Conservation (phyloP, 495 filamentous ascomycete species). For the Penicillium tannophilum region DNA sequence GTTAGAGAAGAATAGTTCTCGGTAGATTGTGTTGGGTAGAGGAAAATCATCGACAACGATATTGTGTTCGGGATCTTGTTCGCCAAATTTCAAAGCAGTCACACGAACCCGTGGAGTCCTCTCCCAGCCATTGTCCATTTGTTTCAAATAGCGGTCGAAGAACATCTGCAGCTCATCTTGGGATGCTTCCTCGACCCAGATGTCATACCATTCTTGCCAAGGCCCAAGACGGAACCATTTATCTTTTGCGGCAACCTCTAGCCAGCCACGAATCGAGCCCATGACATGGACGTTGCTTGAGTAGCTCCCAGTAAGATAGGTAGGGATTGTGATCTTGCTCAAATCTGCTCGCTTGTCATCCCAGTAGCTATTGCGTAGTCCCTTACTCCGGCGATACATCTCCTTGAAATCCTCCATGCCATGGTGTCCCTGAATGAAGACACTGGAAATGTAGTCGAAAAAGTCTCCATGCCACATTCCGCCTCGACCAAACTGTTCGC, state of each 20-base stretch:
- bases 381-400: slow-evolving; percentile 19
- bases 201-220: slow-evolving; percentile 46
- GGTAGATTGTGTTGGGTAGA: slow-evolving; percentile 32
- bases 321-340: slow-evolving; percentile 23
- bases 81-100: slow-evolving; percentile 29
- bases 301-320: slow-evolving; percentile 27
- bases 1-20: slow-evolving; percentile 2
- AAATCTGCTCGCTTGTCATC: slow-evolving; percentile 26
- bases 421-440: slow-evolving; percentile 24
- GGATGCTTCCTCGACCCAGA: slow-evolving; percentile 27
- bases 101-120: slow-evolving; percentile 39
- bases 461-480: slow-evolving; percentile 44
- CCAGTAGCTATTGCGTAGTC: slow-evolving; percentile 24
- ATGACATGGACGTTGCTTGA: slow-evolving; percentile 37
- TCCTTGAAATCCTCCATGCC: slow-evolving; percentile 26
- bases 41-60: slow-evolving; percentile 37
- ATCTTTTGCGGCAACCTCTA: slow-evolving; percentile 21
- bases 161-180: slow-evolving; percentile 33
- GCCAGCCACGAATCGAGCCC: slow-evolving; percentile 40
- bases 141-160: slow-evolving; percentile 44
- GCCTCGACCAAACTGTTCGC: slow-evolving; percentile 38
- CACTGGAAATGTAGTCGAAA: slow-evolving; percentile 14
- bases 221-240: slow-evolving; percentile 35
- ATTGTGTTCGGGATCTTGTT: slow-evolving; percentile 23
- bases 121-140: slow-evolving; percentile 44